Evolutionary conservation across 2,329 filamentous ascomycete species (phyloP), one percentile per base, ranked within the genome.

Genomic region (Cladosporium sp.): DNA sequence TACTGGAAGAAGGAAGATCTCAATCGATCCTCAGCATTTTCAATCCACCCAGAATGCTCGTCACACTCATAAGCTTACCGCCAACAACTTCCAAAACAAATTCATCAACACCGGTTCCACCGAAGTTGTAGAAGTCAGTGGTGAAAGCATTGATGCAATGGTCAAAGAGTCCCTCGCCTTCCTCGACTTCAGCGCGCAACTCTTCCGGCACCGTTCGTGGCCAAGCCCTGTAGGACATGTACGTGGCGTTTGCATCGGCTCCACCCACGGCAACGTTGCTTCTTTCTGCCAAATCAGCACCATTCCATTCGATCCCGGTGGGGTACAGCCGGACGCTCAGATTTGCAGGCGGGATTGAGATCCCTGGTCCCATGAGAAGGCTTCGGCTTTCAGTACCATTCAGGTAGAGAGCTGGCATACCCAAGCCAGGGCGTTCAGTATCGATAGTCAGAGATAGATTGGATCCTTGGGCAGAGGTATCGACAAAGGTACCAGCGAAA

Each of bases 251-350:
- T 11, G 35, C 11, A n/a, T 10, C 11, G 11, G 11, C 35, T n/a
- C 35, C 11, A 10, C 11, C 35, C 14, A n/a, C 35, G 14, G 35
- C 11, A 22, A 7, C 41, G n/a, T 34, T 22, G 4, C 33, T 40
- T 9, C 35, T 19, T 14, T 18, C 35, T 37, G 8, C 35, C 11
- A 37, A 6, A n/a, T 37, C 35, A n/a, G 35, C 35, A 37, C 3
- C 35, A 14, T 11, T 34, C 34, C 45, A 48, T 16, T 48, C 22
- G 3, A 48, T 16, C 3, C 45, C 35, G 16, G 37, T 41, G 3
- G 45, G 45, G 13, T 48, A 48, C 4, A 48, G 28, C 10, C 45
- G 45, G 11, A 41, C 35, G 35, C 45, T 48, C 10, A 33, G n/a
- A 9, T 48, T 48, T 11, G n/a, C 45, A 6, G 45, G 35, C 2